Conservation (phyloP, 495 filamentous ascomycete species). For the Talaromyces ruber region DNA sequence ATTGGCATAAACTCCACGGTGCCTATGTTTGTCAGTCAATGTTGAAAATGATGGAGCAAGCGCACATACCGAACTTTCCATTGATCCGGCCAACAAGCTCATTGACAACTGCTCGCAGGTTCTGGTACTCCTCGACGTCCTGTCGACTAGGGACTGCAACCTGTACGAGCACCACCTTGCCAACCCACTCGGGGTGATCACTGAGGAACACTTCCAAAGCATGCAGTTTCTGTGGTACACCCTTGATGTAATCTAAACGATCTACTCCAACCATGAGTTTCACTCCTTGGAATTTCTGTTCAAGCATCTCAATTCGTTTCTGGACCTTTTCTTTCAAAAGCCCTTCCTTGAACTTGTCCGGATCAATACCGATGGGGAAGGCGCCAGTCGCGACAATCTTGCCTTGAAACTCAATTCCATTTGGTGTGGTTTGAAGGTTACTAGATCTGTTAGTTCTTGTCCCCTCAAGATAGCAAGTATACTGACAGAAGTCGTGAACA, state of each 20-base stretch:
- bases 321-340: slow-evolving; percentile 64
- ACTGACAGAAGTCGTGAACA: slow-evolving; percentile 71
- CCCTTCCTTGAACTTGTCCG: slow-evolving; percentile 74
- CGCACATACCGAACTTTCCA: slow-evolving; percentile 57
- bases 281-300: slow-evolving; percentile 75
- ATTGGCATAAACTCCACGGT: slow-evolving; percentile 88
- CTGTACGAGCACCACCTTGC: slow-evolving; percentile 80
- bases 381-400: slow-evolving; percentile 68
- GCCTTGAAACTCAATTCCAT: slow-evolving; percentile 67
- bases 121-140: slow-evolving; percentile 88
- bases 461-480: too few relatives aligned
- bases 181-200: slow-evolving; percentile 83
- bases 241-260: slow-evolving; percentile 85
- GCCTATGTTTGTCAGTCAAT: slow-evolving; percentile 27
- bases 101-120: slow-evolving; percentile 76
- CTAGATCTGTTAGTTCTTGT: slow-evolving; percentile 22
- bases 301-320: slow-evolving; percentile 63
- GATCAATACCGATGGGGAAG: slow-evolving; percentile 85
- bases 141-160: slow-evolving; percentile 81
- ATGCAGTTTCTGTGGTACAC: slow-evolving; percentile 82
- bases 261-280: slow-evolving; percentile 90
- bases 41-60: not conserved
- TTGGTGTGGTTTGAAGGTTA: slow-evolving; percentile 61
- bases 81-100: slow-evolving; percentile 84
- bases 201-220: slow-evolving; percentile 81